Evolutionary conservation across 306 rosid genomes (phyloP), one percentile per base, ranked within the genome.

Genomic region (Vigna hirtella): DNA sequence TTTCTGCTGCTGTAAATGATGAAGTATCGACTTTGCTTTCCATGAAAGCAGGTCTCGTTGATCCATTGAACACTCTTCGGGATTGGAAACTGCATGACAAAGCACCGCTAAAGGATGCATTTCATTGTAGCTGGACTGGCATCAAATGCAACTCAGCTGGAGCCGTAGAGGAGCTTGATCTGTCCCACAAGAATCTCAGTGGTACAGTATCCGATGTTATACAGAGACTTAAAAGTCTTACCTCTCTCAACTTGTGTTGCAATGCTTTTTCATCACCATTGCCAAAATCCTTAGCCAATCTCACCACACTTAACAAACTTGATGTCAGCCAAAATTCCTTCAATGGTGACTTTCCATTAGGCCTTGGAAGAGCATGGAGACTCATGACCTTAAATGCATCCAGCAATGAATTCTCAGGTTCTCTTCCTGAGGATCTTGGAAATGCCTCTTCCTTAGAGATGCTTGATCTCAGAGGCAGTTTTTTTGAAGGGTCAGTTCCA

Each of bases 401-500:
- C 1, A 87, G 99, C 88, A 95, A 95, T 58, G 90, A 93, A 52
- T 90, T 95, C 81, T 72, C 87, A 3, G 98, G 97, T 18, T 48
- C 85, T 49, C 80, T 91, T 77, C 99, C 97, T 0, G 82, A 72
- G 73, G 97, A 95, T 82, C 82, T 95, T 50, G 98, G 91, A 57
- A 89, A 88, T 87, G 91, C 93, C 26, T 81, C 93, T 73, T 76
- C 78, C 59, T 77, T 95, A 32, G 96, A 93, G 87, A 87, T 51
- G 62, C 76, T 95, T 70, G 99, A 95, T 90, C 94, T 95, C 49
- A 84, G 98, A 83, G 99, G 99, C 32, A 91, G 95, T 85, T 90
- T 95, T 84, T 87, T 91, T 53, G 80, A 72, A 77, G 99, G 98
- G 30, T 62, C 87, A 9, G 74, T 95, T 84, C 98, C 96, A 0